A percentile compares a stretch with the other conserved stretches of the same genome.
phyloP scores from a whole-genome alignment of 2,329 filamentous ascomycete genomes.

The Hypoxylon sp. region DNA sequence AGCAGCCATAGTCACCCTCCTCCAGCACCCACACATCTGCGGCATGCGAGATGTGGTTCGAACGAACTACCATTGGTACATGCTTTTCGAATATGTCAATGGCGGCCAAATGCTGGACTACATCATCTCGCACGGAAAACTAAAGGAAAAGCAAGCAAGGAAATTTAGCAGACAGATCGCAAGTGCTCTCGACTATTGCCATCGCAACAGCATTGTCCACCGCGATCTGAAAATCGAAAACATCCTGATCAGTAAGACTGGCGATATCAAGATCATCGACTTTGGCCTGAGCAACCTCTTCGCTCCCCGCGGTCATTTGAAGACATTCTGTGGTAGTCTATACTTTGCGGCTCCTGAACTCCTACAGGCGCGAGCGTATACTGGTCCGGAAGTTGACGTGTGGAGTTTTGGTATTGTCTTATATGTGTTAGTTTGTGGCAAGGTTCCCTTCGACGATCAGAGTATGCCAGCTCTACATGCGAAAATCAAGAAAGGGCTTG shows the following conservation, averaged over 20 bases:
- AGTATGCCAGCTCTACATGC: slow-evolving; percentile 98
- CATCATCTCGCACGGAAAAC: slow-evolving; percentile 96
- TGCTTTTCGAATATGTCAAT: slow-evolving; percentile 99
- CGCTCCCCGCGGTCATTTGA: slow-evolving; percentile 85
- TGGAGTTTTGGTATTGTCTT: slow-evolving; percentile 99
- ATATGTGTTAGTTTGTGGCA: slow-evolving; percentile 96
- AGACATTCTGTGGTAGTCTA: slow-evolving; percentile 97
- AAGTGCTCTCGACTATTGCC: slow-evolving; percentile 96
- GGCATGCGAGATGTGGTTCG: slow-evolving; percentile 95
- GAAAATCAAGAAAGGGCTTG: slow-evolving; percentile 97
- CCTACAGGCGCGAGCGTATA: slow-evolving; percentile 93
- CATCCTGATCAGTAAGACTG: slow-evolving; percentile 98
- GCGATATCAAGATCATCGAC: slow-evolving; percentile 99
- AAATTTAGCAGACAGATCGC: slow-evolving; percentile 98
- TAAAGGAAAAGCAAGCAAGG: slow-evolving; percentile 98
- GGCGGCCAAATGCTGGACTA: slow-evolving; percentile 99
- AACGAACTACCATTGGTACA: slow-evolving; percentile 99
- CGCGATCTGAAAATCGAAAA: slow-evolving; percentile 99
- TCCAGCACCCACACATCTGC: slow-evolving; percentile 96
- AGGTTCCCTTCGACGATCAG: slow-evolving; percentile 98
- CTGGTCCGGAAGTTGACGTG: slow-evolving; percentile 94
- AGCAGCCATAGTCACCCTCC: slow-evolving; percentile 93
- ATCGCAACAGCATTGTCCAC: slow-evolving; percentile 98
- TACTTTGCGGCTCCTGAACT: slow-evolving; percentile 98
- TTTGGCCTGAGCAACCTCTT: slow-evolving; percentile 98